These are phyloP conservation scores for Amniculicola lignicola DNA, from an alignment of 495 filamentous ascomycete species.

Conservation along the genomic window DNA sequence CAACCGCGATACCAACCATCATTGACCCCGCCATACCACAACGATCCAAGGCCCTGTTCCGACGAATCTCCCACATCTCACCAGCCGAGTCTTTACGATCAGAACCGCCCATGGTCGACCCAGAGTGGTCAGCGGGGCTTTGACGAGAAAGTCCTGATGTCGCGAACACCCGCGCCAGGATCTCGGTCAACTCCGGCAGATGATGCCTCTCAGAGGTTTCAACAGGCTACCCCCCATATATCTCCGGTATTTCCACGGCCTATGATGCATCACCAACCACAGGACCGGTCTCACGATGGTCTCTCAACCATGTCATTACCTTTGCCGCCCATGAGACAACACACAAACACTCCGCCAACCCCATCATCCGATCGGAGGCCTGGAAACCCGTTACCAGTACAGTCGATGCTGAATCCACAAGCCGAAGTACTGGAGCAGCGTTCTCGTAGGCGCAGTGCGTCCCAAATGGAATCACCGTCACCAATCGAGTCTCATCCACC, in stretches of 20 bases:
- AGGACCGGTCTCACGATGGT: conserved; percentile 8
- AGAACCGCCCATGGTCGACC: conserved; percentile 30
- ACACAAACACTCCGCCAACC: conserved; percentile 26
- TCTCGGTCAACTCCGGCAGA: conserved; percentile 10
- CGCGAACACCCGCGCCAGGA: conserved; percentile 21
- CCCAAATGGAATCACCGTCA: conserved; percentile 32
- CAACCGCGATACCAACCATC: conserved; percentile 16
- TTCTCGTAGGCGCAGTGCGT: conserved; percentile 18
- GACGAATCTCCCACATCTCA: conserved; percentile 11
- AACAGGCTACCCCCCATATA: conserved; percentile 12
- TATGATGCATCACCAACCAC: conserved; percentile 10
- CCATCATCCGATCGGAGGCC: conserved; percentile 23
- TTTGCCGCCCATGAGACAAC: conserved; percentile 20
- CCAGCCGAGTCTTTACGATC: conserved; percentile 1
- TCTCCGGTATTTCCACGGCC: conserved; percentile 12
- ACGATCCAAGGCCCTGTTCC: conserved; percentile 20
- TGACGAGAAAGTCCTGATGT: conserved; percentile 33
- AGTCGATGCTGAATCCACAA: conserved; percentile 33
- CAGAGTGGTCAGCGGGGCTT: conserved; percentile 22
- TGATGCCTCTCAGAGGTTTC: conserved; percentile 14
- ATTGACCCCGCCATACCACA: conserved; percentile 21
- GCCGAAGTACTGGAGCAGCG: conserved; percentile 22
- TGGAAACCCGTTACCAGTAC: conserved; percentile 22
- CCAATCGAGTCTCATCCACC: conserved; percentile 27
- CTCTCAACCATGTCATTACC: conserved; percentile 14